Percentiles rank a stretch among this genome's conserved stretches.
Evolutionary conservation across 2,329 filamentous ascomycete genomes (phyloP).

Genomic region (Blastomyces silverae): DNA sequence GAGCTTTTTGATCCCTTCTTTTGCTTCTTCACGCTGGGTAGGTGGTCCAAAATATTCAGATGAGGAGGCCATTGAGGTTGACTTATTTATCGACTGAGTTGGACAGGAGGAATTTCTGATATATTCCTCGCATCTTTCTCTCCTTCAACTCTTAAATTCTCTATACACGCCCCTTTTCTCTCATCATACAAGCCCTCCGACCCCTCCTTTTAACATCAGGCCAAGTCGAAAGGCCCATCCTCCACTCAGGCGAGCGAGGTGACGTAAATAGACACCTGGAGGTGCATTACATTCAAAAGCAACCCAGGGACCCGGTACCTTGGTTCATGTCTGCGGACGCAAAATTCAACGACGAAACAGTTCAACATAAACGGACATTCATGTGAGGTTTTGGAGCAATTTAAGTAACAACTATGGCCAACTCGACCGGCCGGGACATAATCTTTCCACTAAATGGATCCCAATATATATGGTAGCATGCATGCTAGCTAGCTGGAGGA

Average conservation of each 20-base stretch:
- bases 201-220: not conserved
- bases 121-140: not conserved
- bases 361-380: not conserved
- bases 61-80: not conserved
- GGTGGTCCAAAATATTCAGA: not conserved
- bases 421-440: constrained; percentile 1
- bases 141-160: not conserved
- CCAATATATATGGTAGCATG: not conserved
- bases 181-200: not conserved
- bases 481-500: not conserved
- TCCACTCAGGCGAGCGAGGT: not conserved
- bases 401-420: not conserved
- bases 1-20: not conserved
- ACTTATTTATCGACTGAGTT: not conserved
- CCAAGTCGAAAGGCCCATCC: not conserved
- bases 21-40: not conserved
- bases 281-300: not conserved
- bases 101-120: not conserved
- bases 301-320: not conserved
- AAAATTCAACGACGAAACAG: not conserved
- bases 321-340: not conserved
- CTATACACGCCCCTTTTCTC: not conserved
- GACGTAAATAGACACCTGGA: not conserved
- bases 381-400: not conserved
- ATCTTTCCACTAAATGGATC: not conserved